Evolutionary conservation across 1,284 basidiomycete genomes (phyloP).

Genomic region (Ceratobasidium sp.): DNA sequence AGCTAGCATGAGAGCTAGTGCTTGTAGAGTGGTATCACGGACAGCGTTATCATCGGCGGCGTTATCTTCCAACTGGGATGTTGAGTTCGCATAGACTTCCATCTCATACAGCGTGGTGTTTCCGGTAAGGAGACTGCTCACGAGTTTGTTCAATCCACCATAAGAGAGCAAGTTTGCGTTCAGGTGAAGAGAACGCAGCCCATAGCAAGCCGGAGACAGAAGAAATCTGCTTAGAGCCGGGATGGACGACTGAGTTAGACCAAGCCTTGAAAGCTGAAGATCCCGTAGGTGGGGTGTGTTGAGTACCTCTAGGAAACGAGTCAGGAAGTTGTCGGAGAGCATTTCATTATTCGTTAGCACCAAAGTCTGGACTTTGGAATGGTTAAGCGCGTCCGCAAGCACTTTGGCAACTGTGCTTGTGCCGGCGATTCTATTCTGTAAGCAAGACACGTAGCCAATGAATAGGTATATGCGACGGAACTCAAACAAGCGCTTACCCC

Average conservation of each 20-base stretch:
- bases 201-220: conserved; percentile 66
- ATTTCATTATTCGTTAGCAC: conserved; percentile 63
- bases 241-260: conserved; percentile 65
- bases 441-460: conserved; percentile 49
- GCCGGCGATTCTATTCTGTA: conserved; percentile 65
- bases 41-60: not conserved
- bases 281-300: conserved; percentile 66
- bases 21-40: conserved; percentile 11
- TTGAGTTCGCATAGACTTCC: conserved; percentile 40
- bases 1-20: conserved; percentile 18
- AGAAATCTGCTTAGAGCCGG: conserved; percentile 67
- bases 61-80: not conserved
- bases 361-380: conserved; percentile 64
- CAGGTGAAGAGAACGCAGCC: conserved; percentile 66
- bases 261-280: conserved; percentile 69
- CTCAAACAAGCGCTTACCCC: conserved; percentile 64
- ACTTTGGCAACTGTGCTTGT: conserved; percentile 57
- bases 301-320: conserved; percentile 67
- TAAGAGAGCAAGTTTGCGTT: conserved; percentile 68
- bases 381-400: conserved; percentile 66
- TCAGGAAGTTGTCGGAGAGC: conserved; percentile 67
- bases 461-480: conserved; percentile 12
- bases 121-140: conserved; percentile 4
- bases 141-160: conserved; percentile 25
- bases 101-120: conserved; percentile 39